phyloP scores from a whole-genome alignment of 345 rosid genomes.

The Ricinus communis region DNA sequence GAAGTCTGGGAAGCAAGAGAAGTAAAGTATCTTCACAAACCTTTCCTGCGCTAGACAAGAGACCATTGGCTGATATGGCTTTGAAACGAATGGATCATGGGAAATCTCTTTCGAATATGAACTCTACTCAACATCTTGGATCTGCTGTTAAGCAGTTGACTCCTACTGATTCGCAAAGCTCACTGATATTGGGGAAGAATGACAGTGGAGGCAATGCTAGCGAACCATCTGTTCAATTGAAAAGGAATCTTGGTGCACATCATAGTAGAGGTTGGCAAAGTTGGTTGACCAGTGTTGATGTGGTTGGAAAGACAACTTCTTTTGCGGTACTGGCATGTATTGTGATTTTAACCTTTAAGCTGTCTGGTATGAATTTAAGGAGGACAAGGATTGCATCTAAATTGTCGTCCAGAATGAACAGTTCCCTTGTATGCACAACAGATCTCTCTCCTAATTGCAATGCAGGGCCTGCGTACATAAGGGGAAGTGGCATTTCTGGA shows the following conservation, averaged over 20 bases:
- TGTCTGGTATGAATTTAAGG: conserved; percentile 41
- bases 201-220: conserved; percentile 40
- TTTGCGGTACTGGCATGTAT: conserved; percentile 60
- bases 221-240: conserved; percentile 56
- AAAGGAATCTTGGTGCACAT: conserved; percentile 56
- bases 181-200: conserved; percentile 42
- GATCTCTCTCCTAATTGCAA: conserved; percentile 40
- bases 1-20: conserved; percentile 46
- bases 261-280: conserved; percentile 49
- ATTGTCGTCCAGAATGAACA: conserved; percentile 31
- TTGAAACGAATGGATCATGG: conserved; percentile 42
- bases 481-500: conserved; percentile 37
- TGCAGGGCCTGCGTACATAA: conserved; percentile 26
- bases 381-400: conserved; percentile 36
- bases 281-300: conserved; percentile 47
- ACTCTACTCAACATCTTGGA: conserved; percentile 56
- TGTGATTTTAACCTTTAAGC: conserved; percentile 48
- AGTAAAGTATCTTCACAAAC: conserved; percentile 38
- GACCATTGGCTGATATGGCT: conserved; percentile 53
- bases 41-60: conserved; percentile 39
- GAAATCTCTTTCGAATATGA: conserved; percentile 41
- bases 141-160: conserved; percentile 79
- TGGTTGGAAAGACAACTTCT: conserved; percentile 45
- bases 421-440: conserved; percentile 36
- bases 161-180: conserved; percentile 56